Evolutionary conservation across 148 eudicot species (phyloP).

Genomic region (Silene uniflora): DNA sequence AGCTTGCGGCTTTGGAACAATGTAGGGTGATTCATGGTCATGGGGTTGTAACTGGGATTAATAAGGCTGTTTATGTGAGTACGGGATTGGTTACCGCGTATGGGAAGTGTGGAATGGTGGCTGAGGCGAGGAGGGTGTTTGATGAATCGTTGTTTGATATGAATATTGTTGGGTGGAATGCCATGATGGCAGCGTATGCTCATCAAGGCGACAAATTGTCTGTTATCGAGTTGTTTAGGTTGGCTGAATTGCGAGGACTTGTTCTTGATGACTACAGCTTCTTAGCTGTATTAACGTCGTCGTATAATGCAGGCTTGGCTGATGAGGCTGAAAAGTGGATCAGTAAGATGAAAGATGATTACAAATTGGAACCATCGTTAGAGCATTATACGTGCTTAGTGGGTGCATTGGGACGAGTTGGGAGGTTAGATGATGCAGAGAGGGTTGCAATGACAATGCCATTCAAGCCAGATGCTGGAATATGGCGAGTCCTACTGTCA

Average conservation of each 20-base stretch:
- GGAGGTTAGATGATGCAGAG: constrained; percentile 58
- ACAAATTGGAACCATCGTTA: constrained; percentile 35
- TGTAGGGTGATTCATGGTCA: constrained; percentile 60
- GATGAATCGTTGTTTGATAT: constrained; percentile 30
- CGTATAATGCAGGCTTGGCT: constrained; percentile 45
- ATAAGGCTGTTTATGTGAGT: constrained; percentile 38
- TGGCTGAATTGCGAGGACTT: constrained; percentile 35
- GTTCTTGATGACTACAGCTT: constrained; percentile 52
- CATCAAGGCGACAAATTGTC: constrained; percentile 48
- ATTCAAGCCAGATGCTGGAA: constrained; percentile 49
- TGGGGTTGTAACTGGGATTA: constrained; percentile 41
- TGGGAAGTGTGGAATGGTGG: constrained; percentile 64
- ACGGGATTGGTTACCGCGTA: constrained; percentile 61
- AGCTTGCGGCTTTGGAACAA: constrained; percentile 54
- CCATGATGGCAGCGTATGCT: constrained; percentile 65
- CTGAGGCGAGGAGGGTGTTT: constrained; percentile 52
- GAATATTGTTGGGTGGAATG: constrained; percentile 62
- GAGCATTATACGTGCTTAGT: constrained; percentile 71
- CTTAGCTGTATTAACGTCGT: constrained; percentile 50
- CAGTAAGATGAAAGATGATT: constrained; percentile 35
- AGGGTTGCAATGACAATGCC: constrained; percentile 55
- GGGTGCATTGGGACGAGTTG: constrained; percentile 58
- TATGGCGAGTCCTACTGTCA: constrained; percentile 61
- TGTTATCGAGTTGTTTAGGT: constrained; percentile 41
- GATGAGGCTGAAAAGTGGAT: constrained; percentile 45